phyloP scores from a whole-genome alignment of 352 stramenopile genomes.

The Phytophthora meadii region DNA sequence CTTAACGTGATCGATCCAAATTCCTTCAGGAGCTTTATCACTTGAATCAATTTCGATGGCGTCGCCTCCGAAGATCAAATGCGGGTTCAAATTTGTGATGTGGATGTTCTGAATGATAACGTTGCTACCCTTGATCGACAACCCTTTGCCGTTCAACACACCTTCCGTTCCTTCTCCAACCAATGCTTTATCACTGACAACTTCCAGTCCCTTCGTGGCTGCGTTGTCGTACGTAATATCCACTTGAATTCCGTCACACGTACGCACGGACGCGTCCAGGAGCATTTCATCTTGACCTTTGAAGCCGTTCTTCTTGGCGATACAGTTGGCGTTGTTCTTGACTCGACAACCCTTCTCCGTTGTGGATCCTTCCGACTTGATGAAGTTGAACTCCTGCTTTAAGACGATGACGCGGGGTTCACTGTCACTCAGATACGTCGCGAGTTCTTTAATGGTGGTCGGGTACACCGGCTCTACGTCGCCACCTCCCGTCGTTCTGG shows the following conservation, averaged over 20 bases:
- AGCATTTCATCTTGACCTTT: conserved; percentile 49
- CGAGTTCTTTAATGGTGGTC: conserved; percentile 45
- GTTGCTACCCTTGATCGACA: conserved; percentile 10
- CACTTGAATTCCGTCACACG: conserved; percentile 35
- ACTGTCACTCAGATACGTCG: conserved; percentile 40
- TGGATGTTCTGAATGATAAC: not conserved
- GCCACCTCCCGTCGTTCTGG: conserved; percentile 42
- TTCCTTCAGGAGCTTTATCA: not conserved
- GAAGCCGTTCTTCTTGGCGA: conserved; percentile 55
- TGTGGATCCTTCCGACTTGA: conserved; percentile 44
- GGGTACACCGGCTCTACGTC: conserved; percentile 42
- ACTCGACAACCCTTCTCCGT: conserved; percentile 48
- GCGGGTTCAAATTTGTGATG: not conserved
- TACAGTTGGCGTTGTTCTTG: conserved; percentile 38
- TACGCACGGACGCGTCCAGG: not conserved
- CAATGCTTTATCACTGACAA: conserved; percentile 43
- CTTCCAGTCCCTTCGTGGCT: conserved; percentile 4
- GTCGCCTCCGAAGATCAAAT: not conserved
- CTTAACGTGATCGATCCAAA: conserved; percentile 42
- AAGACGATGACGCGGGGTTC: conserved; percentile 53
- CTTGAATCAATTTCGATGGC: not conserved
- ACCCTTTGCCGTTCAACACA: not conserved
- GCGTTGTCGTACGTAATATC: conserved; percentile 25
- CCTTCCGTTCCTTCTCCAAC: conserved; percentile 40
- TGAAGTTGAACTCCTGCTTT: conserved; percentile 53